Conservation (phyloP, 2,329 filamentous ascomycete genomes). For the Chaetothyriales sp. region DNA sequence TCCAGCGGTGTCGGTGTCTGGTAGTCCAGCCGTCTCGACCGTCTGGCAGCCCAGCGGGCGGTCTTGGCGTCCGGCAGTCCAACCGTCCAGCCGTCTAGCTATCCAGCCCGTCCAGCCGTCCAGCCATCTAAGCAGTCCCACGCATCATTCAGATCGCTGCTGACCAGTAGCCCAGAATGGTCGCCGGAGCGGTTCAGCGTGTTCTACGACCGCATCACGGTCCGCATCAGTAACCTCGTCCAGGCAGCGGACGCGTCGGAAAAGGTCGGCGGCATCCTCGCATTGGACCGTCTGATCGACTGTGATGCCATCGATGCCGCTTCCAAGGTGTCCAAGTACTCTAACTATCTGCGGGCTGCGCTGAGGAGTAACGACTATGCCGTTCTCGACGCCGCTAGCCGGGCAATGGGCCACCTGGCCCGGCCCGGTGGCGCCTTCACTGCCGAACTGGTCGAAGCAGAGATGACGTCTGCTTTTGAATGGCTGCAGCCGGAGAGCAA, state of each 20-base stretch:
- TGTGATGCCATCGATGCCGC: slow-evolving; percentile 91
- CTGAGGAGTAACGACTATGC: slow-evolving; percentile 81
- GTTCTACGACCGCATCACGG: slow-evolving; percentile 54
- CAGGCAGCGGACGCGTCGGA: slow-evolving; percentile 79
- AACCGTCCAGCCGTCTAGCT: not conserved
- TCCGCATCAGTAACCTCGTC: slow-evolving; percentile 55
- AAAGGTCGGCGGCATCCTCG: slow-evolving; percentile 79
- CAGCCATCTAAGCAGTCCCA: too few relatives aligned
- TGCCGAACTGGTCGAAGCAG: slow-evolving; percentile 88
- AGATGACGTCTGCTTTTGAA: slow-evolving; percentile 90
- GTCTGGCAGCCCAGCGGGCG: too few relatives aligned
- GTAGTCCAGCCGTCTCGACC: too few relatives aligned
- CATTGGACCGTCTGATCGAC: slow-evolving; percentile 83
- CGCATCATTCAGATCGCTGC: not conserved
- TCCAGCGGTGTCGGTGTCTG: not conserved
- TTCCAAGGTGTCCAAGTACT: slow-evolving; percentile 87
- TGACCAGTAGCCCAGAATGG: slow-evolving; percentile 45
- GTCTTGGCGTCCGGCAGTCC: not conserved
- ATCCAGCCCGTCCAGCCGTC: too few relatives aligned
- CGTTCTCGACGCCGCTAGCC: slow-evolving; percentile 80
- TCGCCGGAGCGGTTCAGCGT: slow-evolving; percentile 63
- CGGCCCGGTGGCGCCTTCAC: slow-evolving; percentile 86
- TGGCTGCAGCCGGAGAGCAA: slow-evolving; percentile 84
- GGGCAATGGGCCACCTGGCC: slow-evolving; percentile 78
- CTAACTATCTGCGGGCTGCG: slow-evolving; percentile 74